Conservation (phyloP, 441 rosid genomes). For the Corymbia calophylla region DNA sequence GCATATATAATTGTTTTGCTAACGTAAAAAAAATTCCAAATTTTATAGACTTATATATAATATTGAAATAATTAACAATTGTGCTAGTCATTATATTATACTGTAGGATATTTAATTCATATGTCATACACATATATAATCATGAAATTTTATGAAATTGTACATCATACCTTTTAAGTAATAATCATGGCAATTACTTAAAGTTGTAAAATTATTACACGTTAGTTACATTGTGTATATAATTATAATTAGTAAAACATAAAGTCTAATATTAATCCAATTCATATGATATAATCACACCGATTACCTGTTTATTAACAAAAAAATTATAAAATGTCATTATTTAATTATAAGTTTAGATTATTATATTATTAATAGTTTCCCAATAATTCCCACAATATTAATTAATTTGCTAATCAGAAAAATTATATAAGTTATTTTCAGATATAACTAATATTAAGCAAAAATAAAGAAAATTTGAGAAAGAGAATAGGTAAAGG, state of each 20-base stretch:
- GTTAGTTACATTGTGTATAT: not conserved
- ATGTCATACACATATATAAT: not conserved
- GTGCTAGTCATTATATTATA: not conserved
- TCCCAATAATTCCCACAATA: not conserved
- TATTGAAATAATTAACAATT: not conserved
- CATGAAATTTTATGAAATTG: not conserved
- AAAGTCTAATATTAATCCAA: not conserved
- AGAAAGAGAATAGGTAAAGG: not conserved
- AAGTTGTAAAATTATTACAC: not conserved
- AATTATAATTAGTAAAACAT: not conserved
- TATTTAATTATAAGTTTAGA: not conserved
- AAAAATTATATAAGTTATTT: not conserved
- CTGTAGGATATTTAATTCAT: not conserved
- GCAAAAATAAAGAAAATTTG: not conserved
- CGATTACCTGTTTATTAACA: not conserved
- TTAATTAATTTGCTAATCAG: not conserved
- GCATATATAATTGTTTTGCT: not conserved
- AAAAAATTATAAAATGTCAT: not conserved
- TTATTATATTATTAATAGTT: not conserved
- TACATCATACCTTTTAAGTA: not conserved
- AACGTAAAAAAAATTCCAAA: not conserved
- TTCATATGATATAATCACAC: not conserved
- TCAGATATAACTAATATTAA: not conserved
- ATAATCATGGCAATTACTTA: not conserved
- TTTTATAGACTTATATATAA: not conserved